Evolutionary conservation across 2,329 filamentous ascomycete species (phyloP).

Genomic region (Talaromyces pinophilus): DNA sequence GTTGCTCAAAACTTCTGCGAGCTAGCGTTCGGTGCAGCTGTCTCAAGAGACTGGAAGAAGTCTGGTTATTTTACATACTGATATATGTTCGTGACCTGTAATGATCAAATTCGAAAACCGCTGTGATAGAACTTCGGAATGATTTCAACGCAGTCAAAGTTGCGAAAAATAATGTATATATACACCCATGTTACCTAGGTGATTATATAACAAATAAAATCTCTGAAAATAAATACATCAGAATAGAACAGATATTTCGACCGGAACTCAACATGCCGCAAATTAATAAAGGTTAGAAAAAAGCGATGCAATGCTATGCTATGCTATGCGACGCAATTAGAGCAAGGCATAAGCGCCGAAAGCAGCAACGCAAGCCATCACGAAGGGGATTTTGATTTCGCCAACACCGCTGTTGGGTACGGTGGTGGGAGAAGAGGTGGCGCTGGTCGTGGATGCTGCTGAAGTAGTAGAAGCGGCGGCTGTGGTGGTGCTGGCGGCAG

Average conservation of each 20-base stretch:
- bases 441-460: conserved; percentile 30
- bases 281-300: neutral
- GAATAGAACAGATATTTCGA: neutral
- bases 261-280: neutral
- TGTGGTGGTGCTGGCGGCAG: neutral
- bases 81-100: too few species aligned
- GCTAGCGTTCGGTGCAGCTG: too few species aligned
- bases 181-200: neutral
- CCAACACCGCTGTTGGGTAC: conserved; percentile 5
- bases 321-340: neutral
- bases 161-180: neutral
- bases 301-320: neutral
- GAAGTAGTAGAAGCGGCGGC: conserved; percentile 27
- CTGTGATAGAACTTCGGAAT: too few species aligned
- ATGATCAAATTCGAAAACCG: too few species aligned
- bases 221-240: conserved; percentile 1
- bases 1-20: too few species aligned
- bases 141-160: neutral
- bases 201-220: neutral
- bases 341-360: conserved; percentile 11
- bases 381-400: conserved; percentile 12
- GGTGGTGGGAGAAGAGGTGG: conserved; percentile 25
- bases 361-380: conserved; percentile 7
- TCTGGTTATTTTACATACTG: too few species aligned
- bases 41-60: too few species aligned